These are phyloP conservation scores for Durio zibethinus DNA, from an alignment of 345 rosid species.

Conservation along the genomic window DNA sequence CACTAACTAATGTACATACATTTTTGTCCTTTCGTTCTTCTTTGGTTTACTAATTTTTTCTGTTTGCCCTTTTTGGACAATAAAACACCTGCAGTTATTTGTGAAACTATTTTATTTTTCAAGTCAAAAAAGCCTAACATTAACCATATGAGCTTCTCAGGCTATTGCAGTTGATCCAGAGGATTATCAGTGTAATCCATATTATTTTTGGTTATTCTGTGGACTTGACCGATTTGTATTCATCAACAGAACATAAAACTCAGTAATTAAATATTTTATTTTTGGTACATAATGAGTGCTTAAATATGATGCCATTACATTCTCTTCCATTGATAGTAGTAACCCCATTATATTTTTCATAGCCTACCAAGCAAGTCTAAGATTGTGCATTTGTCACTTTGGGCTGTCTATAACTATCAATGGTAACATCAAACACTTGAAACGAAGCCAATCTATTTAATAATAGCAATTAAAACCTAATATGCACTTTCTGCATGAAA, in stretches of 20 bases:
- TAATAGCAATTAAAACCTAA: constrained; percentile 3
- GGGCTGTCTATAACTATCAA: neutral
- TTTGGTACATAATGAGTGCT: neutral
- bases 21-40: neutral
- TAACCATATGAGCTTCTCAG: neutral
- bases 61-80: neutral
- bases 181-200: neutral
- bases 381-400: neutral
- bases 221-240: neutral
- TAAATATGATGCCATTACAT: neutral
- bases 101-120: neutral
- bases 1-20: neutral
- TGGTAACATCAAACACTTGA: neutral
- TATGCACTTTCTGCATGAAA: neutral
- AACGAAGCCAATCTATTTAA: neutral
- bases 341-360: neutral
- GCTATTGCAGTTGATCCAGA: neutral
- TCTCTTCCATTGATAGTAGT: neutral
- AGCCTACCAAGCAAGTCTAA: neutral
- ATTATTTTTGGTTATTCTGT: neutral
- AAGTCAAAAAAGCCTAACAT: neutral
- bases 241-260: neutral
- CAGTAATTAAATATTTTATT: neutral
- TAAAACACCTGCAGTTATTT: neutral
- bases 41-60: neutral